A percentile compares a stretch with the other conserved stretches of the same genome.
These are phyloP conservation scores for Hypoxylon sp. DNA, from an alignment of 2,329 filamentous ascomycete species.

Conservation along the genomic window DNA sequence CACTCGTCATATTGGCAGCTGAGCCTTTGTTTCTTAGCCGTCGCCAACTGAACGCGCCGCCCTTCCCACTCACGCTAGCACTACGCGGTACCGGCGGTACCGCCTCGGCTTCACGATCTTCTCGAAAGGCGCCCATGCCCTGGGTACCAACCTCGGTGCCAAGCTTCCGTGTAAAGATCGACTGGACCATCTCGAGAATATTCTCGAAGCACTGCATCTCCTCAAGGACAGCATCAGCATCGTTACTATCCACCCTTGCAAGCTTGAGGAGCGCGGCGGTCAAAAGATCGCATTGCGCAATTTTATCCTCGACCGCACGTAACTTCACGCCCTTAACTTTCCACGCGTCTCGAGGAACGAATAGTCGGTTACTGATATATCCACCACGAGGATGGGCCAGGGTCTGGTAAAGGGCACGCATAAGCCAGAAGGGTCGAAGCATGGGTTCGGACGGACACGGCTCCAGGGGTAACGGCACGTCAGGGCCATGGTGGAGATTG, in stretches of 20 bases:
- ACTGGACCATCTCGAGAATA: constrained; percentile 87
- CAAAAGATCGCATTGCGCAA: constrained; percentile 88
- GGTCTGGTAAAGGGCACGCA: constrained; percentile 93
- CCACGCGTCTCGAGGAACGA: constrained; percentile 94
- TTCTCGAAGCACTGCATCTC: constrained; percentile 92
- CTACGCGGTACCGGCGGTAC: constrained; percentile 61
- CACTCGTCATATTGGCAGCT: constrained; percentile 66
- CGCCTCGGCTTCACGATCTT: constrained; percentile 57
- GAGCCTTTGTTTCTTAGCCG: constrained; percentile 92
- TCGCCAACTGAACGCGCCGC: constrained; percentile 87
- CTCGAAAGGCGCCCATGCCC: constrained; percentile 58
- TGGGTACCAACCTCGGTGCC: constrained; percentile 93
- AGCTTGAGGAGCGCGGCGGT: constrained; percentile 90
- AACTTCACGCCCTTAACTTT: constrained; percentile 93
- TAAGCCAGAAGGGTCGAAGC: constrained; percentile 96
- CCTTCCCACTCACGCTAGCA: constrained; percentile 76
- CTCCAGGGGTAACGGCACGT: constrained; percentile 83
- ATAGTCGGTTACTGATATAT: constrained; percentile 90
- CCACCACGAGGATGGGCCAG: constrained; percentile 91
- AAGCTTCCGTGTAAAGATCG: constrained; percentile 80
- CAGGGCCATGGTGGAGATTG: constrained; percentile 52
- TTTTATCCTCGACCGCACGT: constrained; percentile 91
- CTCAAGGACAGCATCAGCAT: constrained; percentile 91
- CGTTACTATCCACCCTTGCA: constrained; percentile 83
- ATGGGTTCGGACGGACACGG: constrained; percentile 90